Evolutionary conservation across 2,329 filamentous ascomycete species (phyloP), one percentile per base, ranked within the genome.

Genomic region (Arthrobotrys musiformis): DNA sequence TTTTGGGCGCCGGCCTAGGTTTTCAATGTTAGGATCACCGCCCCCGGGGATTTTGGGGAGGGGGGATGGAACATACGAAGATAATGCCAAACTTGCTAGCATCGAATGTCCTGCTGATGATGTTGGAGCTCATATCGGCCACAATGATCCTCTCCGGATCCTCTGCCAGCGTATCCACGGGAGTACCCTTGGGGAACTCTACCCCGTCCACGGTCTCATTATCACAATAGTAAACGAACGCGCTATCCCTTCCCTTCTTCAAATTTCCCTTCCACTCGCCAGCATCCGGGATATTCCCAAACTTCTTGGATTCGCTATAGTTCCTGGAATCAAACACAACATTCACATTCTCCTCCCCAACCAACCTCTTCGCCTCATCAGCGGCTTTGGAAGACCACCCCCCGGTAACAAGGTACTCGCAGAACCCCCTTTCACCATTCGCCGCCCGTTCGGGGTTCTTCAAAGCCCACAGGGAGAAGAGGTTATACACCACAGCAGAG

Each of bases 121-220:
- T 97, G 84, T 97, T 98, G 74, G 93, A 97, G 54, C 89, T 92
- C 92, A 98, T 97, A 84, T 98, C 94, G 19, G 92, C 93, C 4
- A 97, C 91, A 4, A 98, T 91, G 74, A 97, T 88, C 0, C 90
- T 90, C 33, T 89, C 89, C 61, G 90, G 87, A 7, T 90, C 89
- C 60, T 90, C 88, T 0, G 86, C 84, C 5, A 84, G 84, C 9
- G 88, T 84, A 58, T 88, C 83, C 79, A 90, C 85, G 24, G 94
- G 94, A 82, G 92, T 90, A 8, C 73, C 73, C 2, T 81, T 84
- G 4, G 91, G 93, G 80, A 96, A 97, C 82, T 98, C 94, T 17
- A 98, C 93, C 35, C 94, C 94, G 81, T 97, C 93, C 4, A 96
- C 93, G 0, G 93, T 97, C 86, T 98, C 94, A 81, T 98, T 98